Percentiles rank a stretch among this genome's conserved stretches.
Evolutionary conservation across 257 asterid genomes (phyloP).

Genomic region (Nicotiana tabacum): DNA sequence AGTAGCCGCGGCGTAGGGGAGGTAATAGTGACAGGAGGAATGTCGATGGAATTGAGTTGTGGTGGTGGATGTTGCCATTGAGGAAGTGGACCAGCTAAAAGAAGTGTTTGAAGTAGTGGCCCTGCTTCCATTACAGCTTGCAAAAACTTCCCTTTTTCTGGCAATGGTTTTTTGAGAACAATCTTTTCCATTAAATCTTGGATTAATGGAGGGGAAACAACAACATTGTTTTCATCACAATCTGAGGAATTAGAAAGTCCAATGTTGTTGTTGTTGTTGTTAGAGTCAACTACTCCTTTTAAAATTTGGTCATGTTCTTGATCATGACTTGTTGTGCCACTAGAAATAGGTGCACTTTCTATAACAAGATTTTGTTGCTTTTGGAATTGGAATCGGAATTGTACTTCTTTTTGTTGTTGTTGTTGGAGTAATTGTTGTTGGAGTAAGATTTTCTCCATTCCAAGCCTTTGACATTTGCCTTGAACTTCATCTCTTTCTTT

Average conservation of each 20-base stretch:
- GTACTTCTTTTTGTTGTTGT: neutral
- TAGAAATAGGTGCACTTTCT: conserved; percentile 37
- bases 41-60: conserved; percentile 71
- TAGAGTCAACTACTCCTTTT: conserved; percentile 19
- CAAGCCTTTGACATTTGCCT: conserved; percentile 39
- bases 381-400: neutral
- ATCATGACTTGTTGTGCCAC: conserved; percentile 51
- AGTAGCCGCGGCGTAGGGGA: conserved; percentile 33
- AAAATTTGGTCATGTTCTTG: conserved; percentile 7
- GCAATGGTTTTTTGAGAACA: conserved; percentile 43
- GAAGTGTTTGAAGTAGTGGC: conserved; percentile 82
- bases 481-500: conserved; percentile 69
- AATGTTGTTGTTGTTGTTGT: conserved; percentile 37
- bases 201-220: neutral
- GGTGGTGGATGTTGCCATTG: conserved; percentile 99
- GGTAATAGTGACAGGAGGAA: conserved; percentile 77
- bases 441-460: conserved; percentile 43
- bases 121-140: conserved; percentile 94
- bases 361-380: conserved; percentile 2
- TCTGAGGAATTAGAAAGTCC: conserved; percentile 29
- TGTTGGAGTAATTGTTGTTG: conserved; percentile 39
- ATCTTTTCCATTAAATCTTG: conserved; percentile 30
- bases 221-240: conserved; percentile 39
- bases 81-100: conserved; percentile 93
- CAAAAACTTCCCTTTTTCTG: conserved; percentile 78